Percentiles rank a stretch among this genome's conserved stretches.
Evolutionary conservation across 73 alveolate genomes (phyloP).

Genomic region (Paramecium pentaurelia): DNA sequence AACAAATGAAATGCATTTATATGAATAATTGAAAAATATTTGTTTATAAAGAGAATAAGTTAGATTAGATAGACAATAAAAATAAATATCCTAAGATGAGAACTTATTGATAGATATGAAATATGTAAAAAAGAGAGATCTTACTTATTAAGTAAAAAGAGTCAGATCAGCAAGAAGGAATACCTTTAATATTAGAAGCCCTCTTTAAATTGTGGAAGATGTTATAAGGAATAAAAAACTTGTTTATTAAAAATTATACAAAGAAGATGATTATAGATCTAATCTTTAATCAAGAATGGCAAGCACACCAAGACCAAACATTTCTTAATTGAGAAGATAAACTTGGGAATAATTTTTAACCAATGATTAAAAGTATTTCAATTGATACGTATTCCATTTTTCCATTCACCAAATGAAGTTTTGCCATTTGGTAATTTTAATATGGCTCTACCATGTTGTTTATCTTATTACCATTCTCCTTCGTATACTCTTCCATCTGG

Average conservation of each 20-base stretch:
- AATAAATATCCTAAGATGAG: not conserved
- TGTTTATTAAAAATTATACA: not conserved
- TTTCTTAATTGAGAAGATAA: not conserved
- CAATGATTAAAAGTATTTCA: constrained; percentile 38
- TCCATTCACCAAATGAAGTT: constrained; percentile 54
- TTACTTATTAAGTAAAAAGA: not conserved
- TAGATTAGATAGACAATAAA: not conserved
- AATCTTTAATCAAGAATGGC: not conserved
- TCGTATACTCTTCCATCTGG: constrained; percentile 75
- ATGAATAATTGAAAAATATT: not conserved
- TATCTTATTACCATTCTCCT: constrained; percentile 73
- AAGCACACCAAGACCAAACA: not conserved
- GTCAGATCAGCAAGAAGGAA: not conserved
- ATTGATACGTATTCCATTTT: constrained; percentile 50
- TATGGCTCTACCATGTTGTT: constrained; percentile 70
- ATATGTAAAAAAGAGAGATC: not conserved
- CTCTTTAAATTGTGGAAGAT: not conserved
- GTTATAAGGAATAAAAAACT: not conserved
- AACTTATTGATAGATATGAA: not conserved
- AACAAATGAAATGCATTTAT: constrained; percentile 33
- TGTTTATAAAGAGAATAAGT: not conserved
- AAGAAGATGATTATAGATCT: not conserved
- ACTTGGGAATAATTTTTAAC: constrained; percentile 16
- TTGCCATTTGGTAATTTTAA: constrained; percentile 43
- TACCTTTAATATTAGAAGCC: not conserved